Evolutionary conservation across 2,329 filamentous ascomycete species (phyloP).

Genomic region (Colletotrichum euphorbiae): DNA sequence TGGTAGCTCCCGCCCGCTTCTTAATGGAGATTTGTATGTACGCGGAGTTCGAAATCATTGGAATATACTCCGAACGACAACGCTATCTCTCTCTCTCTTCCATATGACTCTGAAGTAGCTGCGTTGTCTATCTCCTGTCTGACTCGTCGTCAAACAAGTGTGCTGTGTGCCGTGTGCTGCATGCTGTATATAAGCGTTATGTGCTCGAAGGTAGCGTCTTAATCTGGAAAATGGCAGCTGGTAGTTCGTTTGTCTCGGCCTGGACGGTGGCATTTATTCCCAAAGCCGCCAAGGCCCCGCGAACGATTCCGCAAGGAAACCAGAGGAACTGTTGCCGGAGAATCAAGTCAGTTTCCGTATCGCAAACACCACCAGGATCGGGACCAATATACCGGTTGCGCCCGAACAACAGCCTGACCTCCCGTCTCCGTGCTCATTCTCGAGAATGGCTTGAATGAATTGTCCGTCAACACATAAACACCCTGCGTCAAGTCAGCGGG

Average conservation of each 20-base stretch:
- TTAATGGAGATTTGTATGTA: slow-evolving; percentile 15
- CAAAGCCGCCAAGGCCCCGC: slow-evolving; percentile 91
- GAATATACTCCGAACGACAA: slow-evolving; percentile 20
- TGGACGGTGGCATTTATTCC: slow-evolving; percentile 93
- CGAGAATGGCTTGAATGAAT: slow-evolving; percentile 86
- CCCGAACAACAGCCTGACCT: slow-evolving; percentile 77
- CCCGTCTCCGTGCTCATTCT: slow-evolving; percentile 88
- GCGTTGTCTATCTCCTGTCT: neutral
- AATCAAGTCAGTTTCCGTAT: slow-evolving; percentile 7
- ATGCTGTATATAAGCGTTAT: slow-evolving; percentile 49
- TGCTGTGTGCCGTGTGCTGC: no score
- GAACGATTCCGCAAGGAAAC: slow-evolving; percentile 93
- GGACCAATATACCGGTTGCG: slow-evolving; percentile 77
- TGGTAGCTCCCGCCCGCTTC: slow-evolving; percentile 9
- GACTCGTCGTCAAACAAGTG: neutral
- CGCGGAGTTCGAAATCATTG: slow-evolving; percentile 23
- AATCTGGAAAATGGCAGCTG: slow-evolving; percentile 93
- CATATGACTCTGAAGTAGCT: neutral
- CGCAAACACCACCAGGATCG: neutral
- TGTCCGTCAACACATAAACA: slow-evolving; percentile 96
- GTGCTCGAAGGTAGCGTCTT: slow-evolving; percentile 80
- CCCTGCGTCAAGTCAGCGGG: slow-evolving; percentile 64
- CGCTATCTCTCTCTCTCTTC: neutral
- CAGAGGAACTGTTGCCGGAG: slow-evolving; percentile 77
- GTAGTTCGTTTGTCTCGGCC: slow-evolving; percentile 88